Percentiles rank a stretch among this genome's conserved stretches.
These are phyloP conservation scores for Fomitopsis pulvina DNA, from an alignment of 768 basidiomycete species.

Conservation along the genomic window DNA sequence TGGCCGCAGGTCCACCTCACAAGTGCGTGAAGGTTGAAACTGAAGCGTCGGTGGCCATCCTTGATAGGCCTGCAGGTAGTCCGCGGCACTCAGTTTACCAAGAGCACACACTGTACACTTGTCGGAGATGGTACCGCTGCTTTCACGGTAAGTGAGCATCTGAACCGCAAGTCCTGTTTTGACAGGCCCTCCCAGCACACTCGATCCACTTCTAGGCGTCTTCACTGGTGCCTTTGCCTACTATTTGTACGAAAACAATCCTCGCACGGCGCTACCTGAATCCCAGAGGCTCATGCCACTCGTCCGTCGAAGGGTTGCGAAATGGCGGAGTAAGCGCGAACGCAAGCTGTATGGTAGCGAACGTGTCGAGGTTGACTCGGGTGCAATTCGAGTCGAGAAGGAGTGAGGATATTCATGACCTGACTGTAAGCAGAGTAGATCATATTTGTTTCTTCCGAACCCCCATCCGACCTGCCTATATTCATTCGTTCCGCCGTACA, in stretches of 20 bases:
- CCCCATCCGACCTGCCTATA: not conserved
- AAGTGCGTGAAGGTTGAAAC: too few relatives aligned
- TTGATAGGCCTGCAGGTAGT: too few relatives aligned
- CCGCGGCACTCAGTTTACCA: too few relatives aligned
- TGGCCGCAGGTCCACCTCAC: too few relatives aligned
- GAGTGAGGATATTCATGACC: slow-evolving; percentile 1
- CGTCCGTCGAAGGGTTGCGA: slow-evolving; percentile 61
- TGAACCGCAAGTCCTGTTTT: slow-evolving; percentile 2
- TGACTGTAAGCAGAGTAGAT: too few relatives aligned
- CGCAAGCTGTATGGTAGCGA: slow-evolving; percentile 8
- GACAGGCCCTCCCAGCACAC: slow-evolving; percentile 33
- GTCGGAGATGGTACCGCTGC: slow-evolving; percentile 38
- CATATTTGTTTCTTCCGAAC: too few relatives aligned
- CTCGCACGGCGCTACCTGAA: slow-evolving; percentile 55
- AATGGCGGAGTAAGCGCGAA: slow-evolving; percentile 24
- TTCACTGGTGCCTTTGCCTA: slow-evolving; percentile 77
- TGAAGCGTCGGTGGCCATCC: too few relatives aligned
- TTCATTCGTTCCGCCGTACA: slow-evolving; percentile 7
- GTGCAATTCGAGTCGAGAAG: slow-evolving; percentile 12
- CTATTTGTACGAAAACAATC: slow-evolving; percentile 75
- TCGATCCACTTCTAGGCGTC: slow-evolving; percentile 71
- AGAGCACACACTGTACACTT: too few relatives aligned
- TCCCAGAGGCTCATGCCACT: slow-evolving; percentile 51
- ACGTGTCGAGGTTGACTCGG: slow-evolving; percentile 17
- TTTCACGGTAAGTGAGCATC: slow-evolving; percentile 38